These are phyloP conservation scores for Picea abies DNA, from an alignment of 83 land plant species.

Conservation along the genomic window DNA sequence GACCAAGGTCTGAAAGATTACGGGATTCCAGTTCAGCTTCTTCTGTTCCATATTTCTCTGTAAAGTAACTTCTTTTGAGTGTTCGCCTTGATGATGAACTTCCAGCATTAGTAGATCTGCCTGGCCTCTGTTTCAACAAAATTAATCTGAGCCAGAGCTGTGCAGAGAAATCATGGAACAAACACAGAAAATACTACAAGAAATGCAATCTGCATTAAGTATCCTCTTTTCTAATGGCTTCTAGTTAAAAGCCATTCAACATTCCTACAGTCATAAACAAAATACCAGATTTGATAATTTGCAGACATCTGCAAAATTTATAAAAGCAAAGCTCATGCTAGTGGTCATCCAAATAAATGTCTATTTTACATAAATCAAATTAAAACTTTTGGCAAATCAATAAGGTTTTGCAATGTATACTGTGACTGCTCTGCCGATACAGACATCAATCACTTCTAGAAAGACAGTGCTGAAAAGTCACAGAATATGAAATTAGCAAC, in stretches of 20 bases:
- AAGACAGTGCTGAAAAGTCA: neutral
- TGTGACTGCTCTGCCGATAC: neutral
- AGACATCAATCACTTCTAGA: neutral
- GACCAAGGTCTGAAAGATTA: constrained; percentile 72
- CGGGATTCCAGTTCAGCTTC: constrained; percentile 26
- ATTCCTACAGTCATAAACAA: neutral
- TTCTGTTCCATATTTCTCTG: constrained; percentile 27
- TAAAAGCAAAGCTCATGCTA: too few relatives aligned
- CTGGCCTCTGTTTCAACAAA: constrained; percentile 3
- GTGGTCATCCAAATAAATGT: neutral
- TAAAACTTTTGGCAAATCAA: constrained; percentile 7
- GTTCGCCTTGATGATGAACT: constrained; percentile 20
- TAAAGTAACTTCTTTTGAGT: neutral
- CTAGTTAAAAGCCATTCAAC: neutral
- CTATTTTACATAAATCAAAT: constrained; percentile 3
- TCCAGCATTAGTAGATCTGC: neutral
- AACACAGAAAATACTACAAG: neutral
- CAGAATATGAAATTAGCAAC: neutral
- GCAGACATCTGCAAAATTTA: neutral
- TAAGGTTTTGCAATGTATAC: neutral
- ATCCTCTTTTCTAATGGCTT: neutral
- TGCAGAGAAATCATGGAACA: neutral
- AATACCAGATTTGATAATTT: neutral
- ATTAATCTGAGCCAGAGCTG: neutral
- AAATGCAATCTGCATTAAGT: neutral